Percentiles rank a stretch among this genome's conserved stretches.
Conservation (phyloP, 495 filamentous ascomycete species). For the Daldinia decipiens region DNA sequence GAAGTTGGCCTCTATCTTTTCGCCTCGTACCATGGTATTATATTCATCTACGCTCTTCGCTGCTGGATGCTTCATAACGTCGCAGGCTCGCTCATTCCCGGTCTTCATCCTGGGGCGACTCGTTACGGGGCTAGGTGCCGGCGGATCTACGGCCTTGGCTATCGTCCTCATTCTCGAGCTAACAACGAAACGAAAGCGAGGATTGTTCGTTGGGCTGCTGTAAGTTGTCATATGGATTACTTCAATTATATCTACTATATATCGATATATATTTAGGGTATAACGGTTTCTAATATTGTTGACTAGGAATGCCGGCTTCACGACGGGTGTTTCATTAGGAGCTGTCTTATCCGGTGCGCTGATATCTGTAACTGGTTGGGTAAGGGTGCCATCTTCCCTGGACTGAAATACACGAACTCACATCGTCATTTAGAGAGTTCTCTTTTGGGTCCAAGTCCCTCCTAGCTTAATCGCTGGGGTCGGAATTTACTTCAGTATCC, state of each 20-base stretch:
- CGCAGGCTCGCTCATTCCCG: constrained; percentile 62
- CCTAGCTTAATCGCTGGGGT: constrained; percentile 65
- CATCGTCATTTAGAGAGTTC: constrained; percentile 61
- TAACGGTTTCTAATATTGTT: neutral
- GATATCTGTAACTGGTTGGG: constrained; percentile 72
- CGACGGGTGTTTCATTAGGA: constrained; percentile 73
- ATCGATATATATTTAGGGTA: neutral
- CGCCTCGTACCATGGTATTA: constrained; percentile 68
- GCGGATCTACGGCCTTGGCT: constrained; percentile 71
- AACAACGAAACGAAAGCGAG: constrained; percentile 68
- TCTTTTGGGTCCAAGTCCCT: constrained; percentile 76
- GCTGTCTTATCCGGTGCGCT: constrained; percentile 75
- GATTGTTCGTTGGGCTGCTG: constrained; percentile 74
- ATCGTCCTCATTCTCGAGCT: constrained; percentile 78
- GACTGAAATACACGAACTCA: constrained; percentile 1
- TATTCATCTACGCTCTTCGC: constrained; percentile 65
- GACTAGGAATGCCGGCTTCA: constrained; percentile 62
- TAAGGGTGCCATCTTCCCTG: constrained; percentile 51
- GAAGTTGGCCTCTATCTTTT: constrained; percentile 73
- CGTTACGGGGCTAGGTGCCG: constrained; percentile 71
- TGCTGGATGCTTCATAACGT: constrained; percentile 70
- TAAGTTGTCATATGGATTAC: constrained; percentile 47
- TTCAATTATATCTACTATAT: neutral
- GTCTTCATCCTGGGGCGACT: constrained; percentile 74
- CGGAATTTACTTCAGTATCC: constrained; percentile 69